Base-by-base conservation (phyloP, 495 filamentous ascomycete genomes). In the Collariella sp. region DNA sequence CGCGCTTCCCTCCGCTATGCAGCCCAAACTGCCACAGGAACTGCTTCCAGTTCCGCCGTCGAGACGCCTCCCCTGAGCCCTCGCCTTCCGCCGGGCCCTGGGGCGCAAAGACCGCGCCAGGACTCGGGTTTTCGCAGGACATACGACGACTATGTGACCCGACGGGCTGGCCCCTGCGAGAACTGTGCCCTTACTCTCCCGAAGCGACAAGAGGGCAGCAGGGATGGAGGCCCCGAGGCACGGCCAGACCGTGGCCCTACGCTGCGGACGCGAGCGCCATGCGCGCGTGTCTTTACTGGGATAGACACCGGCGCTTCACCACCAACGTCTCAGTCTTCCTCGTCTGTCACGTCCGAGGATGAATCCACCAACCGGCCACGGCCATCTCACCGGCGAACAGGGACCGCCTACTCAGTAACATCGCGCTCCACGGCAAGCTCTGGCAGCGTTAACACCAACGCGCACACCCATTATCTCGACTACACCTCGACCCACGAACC, bases 401-500 rank as follows among this genome's bases (percentile, higher is more conserved):
- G 54, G n/a, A 70, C 64, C 2, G 54, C 62, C 9, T 56, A 55
- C 16, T 65, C 66, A 0, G 36, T 61, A 12, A 63, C 72, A 0
- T 76, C 73, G 0, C 70, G 68, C n/a, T 75, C 73, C 22, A 79
- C 67, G 46, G 63, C 63, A 31, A 74, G 72, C 36, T 76, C 74
- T 16, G 33, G 19, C 19, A 62, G 61, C 51, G 69, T 64, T 20
- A 69, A 60, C 54, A 64, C 72, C 23, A 84, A 88, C 63, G 79
- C 79, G 16, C 91, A 96, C 62, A 83, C 81, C 1, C 91, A 96
- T 62, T 86, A 84, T 38, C 70, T 94, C 35, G 89, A 88, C 65
- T 96, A 93, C 65, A 83, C 90, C 35, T 91, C 91, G 1, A 88
- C 87, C 2, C 84, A 87, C 58, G 87, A 88, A 26, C 87, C 91